Evolutionary conservation across 2,329 filamentous ascomycete genomes (phyloP).

Genomic region (Diaporthe australafricana): DNA sequence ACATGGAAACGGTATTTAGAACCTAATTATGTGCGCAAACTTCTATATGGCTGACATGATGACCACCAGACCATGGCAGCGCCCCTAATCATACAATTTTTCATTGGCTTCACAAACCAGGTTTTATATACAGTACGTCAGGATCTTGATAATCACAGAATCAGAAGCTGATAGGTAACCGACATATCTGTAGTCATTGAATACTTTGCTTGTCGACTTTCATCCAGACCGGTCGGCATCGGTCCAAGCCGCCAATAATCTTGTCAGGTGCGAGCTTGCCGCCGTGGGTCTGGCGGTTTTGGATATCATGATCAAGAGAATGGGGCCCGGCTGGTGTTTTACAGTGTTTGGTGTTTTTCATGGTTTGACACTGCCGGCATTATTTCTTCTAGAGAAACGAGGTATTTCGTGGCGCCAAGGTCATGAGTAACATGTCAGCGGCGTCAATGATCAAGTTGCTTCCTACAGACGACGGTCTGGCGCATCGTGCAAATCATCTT

Average conservation of each 20-base stretch:
- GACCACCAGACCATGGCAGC: background rate
- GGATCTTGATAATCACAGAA: background rate
- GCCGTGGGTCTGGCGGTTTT: background rate
- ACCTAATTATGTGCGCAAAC: no score
- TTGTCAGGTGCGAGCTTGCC: constrained; percentile 11
- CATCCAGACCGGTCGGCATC: constrained; percentile 1
- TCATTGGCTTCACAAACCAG: constrained; percentile 11
- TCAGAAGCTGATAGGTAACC: background rate
- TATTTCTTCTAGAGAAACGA: background rate
- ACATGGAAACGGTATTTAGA: background rate
- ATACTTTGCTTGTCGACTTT: background rate
- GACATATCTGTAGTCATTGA: background rate
- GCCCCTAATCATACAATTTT: constrained; percentile 2
- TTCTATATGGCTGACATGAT: background rate
- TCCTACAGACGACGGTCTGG: no score
- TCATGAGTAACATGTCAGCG: background rate
- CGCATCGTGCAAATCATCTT: no score
- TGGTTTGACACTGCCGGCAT: background rate
- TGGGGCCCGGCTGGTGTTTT: constrained; percentile 1
- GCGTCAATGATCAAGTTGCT: no score
- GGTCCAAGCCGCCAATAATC: background rate
- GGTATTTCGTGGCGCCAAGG: constrained; percentile 1
- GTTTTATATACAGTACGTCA: background rate
- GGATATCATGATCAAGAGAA: background rate
- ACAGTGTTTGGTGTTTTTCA: background rate